phyloP scores from a whole-genome alignment of 2,329 filamentous ascomycete species.

The Phaeosphaeria sp. region DNA sequence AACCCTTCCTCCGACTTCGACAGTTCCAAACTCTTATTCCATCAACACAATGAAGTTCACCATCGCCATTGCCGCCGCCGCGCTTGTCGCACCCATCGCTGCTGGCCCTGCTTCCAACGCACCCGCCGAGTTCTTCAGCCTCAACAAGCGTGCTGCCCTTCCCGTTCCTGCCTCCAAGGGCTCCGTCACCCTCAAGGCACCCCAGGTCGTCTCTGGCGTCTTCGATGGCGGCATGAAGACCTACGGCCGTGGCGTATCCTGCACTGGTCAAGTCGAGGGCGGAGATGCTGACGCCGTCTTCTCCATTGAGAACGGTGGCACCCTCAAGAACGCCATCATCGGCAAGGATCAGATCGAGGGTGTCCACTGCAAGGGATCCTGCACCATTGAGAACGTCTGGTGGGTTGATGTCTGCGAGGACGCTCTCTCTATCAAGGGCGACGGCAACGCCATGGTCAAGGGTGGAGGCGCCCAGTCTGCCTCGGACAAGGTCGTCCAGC shows the following conservation, averaged over 20 bases:
- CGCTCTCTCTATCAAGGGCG: constrained; percentile 46
- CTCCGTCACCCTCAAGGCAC: constrained; percentile 33
- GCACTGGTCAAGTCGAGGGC: constrained; percentile 54
- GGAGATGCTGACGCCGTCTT: constrained; percentile 59
- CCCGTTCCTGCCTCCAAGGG: constrained; percentile 42
- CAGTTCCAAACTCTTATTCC: constrained; percentile 14
- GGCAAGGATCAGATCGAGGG: constrained; percentile 56
- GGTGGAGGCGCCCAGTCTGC: constrained; percentile 50
- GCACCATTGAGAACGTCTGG: constrained; percentile 57
- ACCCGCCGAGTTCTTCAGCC: constrained; percentile 31
- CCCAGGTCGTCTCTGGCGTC: constrained; percentile 30
- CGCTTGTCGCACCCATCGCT: constrained; percentile 34
- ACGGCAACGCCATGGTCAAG: constrained; percentile 47
- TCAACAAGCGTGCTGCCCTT: constrained; percentile 39
- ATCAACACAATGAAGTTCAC: constrained; percentile 44
- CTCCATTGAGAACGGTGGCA: constrained; percentile 58
- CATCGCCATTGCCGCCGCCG: constrained; percentile 30
- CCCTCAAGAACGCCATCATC: constrained; percentile 63
- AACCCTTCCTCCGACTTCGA: constrained; percentile 18
- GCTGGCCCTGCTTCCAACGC: constrained; percentile 34
- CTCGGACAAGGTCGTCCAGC: constrained; percentile 53
- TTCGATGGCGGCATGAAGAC: constrained; percentile 45
- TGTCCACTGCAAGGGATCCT: constrained; percentile 48
- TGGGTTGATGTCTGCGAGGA: constrained; percentile 54
- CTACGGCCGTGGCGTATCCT: constrained; percentile 44